phyloP scores from a whole-genome alignment of 2,329 filamentous ascomycete species.

The Trichophyton verrucosum region DNA sequence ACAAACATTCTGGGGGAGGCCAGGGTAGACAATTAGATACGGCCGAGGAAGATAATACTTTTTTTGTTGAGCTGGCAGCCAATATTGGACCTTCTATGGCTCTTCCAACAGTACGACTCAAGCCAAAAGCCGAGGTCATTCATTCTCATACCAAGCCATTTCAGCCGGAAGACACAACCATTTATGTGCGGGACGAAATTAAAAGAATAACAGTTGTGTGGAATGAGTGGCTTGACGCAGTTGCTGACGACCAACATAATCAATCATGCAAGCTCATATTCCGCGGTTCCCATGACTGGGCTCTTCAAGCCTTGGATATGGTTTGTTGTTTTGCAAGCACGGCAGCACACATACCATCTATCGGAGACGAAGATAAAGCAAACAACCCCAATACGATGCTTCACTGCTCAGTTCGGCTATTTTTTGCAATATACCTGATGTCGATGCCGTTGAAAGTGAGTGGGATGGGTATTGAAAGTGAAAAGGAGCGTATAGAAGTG shows the following conservation, averaged over 20 bases:
- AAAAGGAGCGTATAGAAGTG: background rate
- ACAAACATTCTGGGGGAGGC: background rate
- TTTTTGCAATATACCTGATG: background rate
- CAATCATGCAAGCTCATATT: background rate
- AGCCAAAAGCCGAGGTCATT: no score
- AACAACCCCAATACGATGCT: background rate
- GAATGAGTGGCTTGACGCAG: background rate
- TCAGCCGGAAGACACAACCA: background rate
- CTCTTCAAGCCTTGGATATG: background rate
- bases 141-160: background rate
- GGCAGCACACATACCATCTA: background rate
- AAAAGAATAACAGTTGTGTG: background rate
- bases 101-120: no score
- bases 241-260: background rate
- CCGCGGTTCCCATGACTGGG: background rate
- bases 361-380: background rate
- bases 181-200: background rate
- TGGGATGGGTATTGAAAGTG: background rate
- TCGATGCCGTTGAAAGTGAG: background rate
- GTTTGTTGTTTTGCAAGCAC: background rate
- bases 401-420: background rate
- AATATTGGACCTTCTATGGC: background rate
- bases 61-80: background rate
- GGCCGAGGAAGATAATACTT: background rate
- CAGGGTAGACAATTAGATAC: background rate